Base-by-base conservation (phyloP, 805 yeast species). In the Barnettozyma pratensis region DNA sequence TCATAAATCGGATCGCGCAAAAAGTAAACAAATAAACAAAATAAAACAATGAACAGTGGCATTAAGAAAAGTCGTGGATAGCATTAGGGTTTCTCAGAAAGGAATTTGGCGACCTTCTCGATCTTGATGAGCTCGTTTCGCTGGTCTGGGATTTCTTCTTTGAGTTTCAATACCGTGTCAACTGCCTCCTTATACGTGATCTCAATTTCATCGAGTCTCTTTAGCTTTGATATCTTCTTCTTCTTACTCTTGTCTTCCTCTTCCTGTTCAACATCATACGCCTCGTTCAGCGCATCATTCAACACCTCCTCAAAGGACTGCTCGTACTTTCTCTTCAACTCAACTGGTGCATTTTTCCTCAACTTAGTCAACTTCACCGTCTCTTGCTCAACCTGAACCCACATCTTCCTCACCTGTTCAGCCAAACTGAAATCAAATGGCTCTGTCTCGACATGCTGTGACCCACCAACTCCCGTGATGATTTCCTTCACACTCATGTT, bases 381-480 rank as follows among this genome's bases (percentile, higher is more conserved):
- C 51, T 77, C 78, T 42, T 73, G 75, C 54, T 87, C 95, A 49
- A 86, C 82, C 37, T 75, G 71, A 43, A 73, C 73, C 52, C 85
- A 77, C 43, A 78, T 56, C 43, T 73, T 70, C 42, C 92, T 69
- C 30, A 87, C 74, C 47, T 71, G 62, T 49, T 77, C 81, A 62
- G 85, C 83, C 50, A 85, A 64, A 19, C 75, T 81, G 37, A 75
- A 65, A 59, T 87, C 92, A 63, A 84, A 85, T 1, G 91, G 89
- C 60, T 84, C 94, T 7, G 80, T 73, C 49, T 75, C 75, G 41
- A 27, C 46, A 34, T 14, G 37, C 35, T 7, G 34, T 14, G n/a
- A 42, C 10, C 38, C 27, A n/a, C 38, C 25, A 4, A 14, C 29
- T 37, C 35, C 35, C 11, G 5, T 10, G 10, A 43, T 30, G 30